Conservation (phyloP, 169 alveolate genomes). For the Plasmodium inui region DNA sequence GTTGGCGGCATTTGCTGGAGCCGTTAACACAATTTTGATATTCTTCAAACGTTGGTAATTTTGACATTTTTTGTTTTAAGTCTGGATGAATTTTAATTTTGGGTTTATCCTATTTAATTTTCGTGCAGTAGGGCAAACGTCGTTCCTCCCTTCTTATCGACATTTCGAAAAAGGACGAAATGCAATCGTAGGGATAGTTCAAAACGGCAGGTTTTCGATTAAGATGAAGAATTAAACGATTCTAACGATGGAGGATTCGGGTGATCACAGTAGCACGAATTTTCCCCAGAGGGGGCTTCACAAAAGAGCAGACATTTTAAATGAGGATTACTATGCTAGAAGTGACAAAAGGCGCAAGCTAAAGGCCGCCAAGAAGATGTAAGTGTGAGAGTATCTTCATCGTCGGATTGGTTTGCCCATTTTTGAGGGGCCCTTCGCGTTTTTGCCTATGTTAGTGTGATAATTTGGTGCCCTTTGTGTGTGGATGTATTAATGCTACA, state of each 20-base stretch:
- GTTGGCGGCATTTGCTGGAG: background rate
- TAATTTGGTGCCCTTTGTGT: background rate
- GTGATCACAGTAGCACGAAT: background rate
- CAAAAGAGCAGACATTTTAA: conserved; percentile 62
- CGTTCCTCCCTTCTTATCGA: background rate
- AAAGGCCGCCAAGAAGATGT: conserved; percentile 62
- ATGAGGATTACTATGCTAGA: conserved; percentile 70
- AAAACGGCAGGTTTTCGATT: background rate
- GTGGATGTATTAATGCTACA: background rate
- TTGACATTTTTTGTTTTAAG: background rate
- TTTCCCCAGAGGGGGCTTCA: background rate
- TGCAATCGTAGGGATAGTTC: background rate
- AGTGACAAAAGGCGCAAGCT: conserved; percentile 54
- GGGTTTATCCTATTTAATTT: background rate
- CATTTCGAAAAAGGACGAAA: background rate
- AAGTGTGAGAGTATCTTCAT: background rate
- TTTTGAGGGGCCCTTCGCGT: background rate
- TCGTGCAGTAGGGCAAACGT: background rate
- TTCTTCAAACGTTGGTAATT: background rate
- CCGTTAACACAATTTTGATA: background rate
- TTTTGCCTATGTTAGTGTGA: background rate
- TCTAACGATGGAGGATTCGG: conserved; percentile 28
- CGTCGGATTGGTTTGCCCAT: background rate
- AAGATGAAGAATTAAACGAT: conserved; percentile 2
- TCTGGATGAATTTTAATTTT: background rate